Evolutionary conservation across 345 rosid genomes (phyloP), one percentile per base, ranked within the genome.

Genomic region (Alliaria petiolata): DNA sequence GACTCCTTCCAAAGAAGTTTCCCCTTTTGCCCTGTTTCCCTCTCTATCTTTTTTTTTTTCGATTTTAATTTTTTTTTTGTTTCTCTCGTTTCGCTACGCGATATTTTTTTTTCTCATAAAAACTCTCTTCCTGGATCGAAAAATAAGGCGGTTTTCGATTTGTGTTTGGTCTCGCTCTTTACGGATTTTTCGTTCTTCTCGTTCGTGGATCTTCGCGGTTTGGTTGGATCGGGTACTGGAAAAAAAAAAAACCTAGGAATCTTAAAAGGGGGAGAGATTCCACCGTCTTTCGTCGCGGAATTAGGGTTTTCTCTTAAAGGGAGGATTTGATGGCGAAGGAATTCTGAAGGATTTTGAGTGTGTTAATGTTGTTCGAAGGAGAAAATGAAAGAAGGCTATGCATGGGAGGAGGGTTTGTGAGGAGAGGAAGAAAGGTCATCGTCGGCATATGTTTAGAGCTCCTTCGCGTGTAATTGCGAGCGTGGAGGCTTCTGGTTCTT

Each of bases 361-460:
- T 19, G 1, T 83, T 83, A 70, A 82, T 87, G 83, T 81, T 85
- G 77, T 80, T 77, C 79, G 53, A 65, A 51, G 83, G 85, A 62
- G 86, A 81, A 80, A 73, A 84, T 84, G 89, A 84, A 0, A 75
- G 73, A 70, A 81, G 89, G 85, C 86, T 84, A 85, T 88, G 91
- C 88, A 78, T 85, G 88, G 85, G 72, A 72, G 77, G 81, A 70
- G 80, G 81, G 77, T 76, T 65, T 79, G 78, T 79, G 85, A 79
- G 77, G 61, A 71, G 73, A 69, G 81, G 82, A 55, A 72, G 65
- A 67, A 57, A 68, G 38, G 67, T 50, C 67, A 8, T 75, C 79
- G 76, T 22, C 85, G 74, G 89, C 92, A 62, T 80, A 87, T 87
- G 89, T 84, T 84, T 78, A 78, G 77, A 67, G 69, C 81, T 83